Conservation (phyloP, 208 protist genomes). For the Acanthamoeba lenticulata region DNA sequence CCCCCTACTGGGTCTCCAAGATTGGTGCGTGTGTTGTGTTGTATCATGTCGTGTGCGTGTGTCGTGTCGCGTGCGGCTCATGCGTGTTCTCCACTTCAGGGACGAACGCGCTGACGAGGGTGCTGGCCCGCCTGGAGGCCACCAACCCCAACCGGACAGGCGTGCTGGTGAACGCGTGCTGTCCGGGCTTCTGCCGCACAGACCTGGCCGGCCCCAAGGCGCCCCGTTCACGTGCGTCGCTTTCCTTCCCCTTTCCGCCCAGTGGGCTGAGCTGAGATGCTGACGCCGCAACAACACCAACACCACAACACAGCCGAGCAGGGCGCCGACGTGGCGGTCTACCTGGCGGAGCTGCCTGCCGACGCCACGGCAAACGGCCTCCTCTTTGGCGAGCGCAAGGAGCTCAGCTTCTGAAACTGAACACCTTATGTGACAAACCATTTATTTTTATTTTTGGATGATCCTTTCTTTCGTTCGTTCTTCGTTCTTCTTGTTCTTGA, state of each 20-base stretch:
- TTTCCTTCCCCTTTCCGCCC: not conserved
- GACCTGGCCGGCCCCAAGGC: constrained; percentile 36
- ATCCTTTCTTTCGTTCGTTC: not conserved
- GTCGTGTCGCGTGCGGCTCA: too few species aligned
- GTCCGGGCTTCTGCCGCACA: constrained; percentile 32
- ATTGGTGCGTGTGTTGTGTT: not conserved
- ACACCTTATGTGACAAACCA: not conserved
- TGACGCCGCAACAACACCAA: too few species aligned
- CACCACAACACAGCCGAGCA: not conserved
- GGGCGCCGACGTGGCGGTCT: constrained; percentile 45
- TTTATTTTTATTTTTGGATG: too few species aligned
- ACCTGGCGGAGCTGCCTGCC: not conserved
- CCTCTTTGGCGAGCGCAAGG: constrained; percentile 6
- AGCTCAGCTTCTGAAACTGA: not conserved
- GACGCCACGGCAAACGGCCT: not conserved
- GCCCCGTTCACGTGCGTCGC: not conserved
- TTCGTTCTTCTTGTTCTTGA: not conserved
- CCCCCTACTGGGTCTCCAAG: constrained; percentile 6
- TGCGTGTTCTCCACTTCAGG: not conserved
- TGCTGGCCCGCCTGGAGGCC: constrained; percentile 24
- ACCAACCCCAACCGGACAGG: not conserved
- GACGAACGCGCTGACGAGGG: constrained; percentile 17
- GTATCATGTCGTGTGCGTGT: too few species aligned
- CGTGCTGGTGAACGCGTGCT: constrained; percentile 51
- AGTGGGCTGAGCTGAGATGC: too few species aligned